A percentile compares a stretch with the other conserved stretches of the same genome.
Evolutionary conservation across 495 filamentous ascomycete species (phyloP).

Genomic region (Lophiostoma macrostomum): DNA sequence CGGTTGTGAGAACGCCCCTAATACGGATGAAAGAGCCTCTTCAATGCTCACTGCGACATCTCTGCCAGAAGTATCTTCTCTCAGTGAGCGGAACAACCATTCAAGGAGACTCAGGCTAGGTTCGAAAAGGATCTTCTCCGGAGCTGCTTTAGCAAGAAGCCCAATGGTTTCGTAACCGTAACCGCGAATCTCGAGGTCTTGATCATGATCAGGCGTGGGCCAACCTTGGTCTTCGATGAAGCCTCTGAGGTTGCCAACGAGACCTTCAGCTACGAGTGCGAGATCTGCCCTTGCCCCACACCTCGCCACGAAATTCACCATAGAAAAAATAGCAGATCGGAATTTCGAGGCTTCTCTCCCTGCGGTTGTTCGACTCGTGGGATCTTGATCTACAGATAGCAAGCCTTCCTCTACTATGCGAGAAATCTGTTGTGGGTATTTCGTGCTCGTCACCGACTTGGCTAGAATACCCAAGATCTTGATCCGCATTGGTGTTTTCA

Average conservation of each 20-base stretch:
- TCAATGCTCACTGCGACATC: slow-evolving; percentile 83
- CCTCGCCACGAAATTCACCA: slow-evolving; percentile 81
- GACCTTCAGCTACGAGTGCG: slow-evolving; percentile 60
- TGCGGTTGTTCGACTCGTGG: slow-evolving; percentile 42
- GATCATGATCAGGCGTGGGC: slow-evolving; percentile 56
- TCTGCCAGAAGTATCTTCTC: slow-evolving; percentile 70
- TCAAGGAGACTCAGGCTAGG: slow-evolving; percentile 59
- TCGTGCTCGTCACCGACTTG: slow-evolving; percentile 68
- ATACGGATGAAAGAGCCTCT: slow-evolving; percentile 75
- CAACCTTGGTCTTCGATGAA: slow-evolving; percentile 82
- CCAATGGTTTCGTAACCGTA: slow-evolving; percentile 74
- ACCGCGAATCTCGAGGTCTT: slow-evolving; percentile 39
- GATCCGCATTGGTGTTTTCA: slow-evolving; percentile 67
- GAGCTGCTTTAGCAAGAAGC: slow-evolving; percentile 58
- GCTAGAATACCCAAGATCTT: slow-evolving; percentile 70
- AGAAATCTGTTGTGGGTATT: slow-evolving; percentile 61
- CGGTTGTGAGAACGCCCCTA: slow-evolving; percentile 55
- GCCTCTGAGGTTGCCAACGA: slow-evolving; percentile 67
- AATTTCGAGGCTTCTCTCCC: slow-evolving; percentile 72
- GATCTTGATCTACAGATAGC: slow-evolving; percentile 39
- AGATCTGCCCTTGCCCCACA: slow-evolving; percentile 61
- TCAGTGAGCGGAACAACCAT: slow-evolving; percentile 80
- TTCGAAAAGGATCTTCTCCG: slow-evolving; percentile 53
- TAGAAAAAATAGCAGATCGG: slow-evolving; percentile 79
- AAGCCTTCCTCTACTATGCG: slow-evolving; percentile 67